Conservation (phyloP, 371 early-diverging fungal genomes). For the Choanephora cucurbitarum region DNA sequence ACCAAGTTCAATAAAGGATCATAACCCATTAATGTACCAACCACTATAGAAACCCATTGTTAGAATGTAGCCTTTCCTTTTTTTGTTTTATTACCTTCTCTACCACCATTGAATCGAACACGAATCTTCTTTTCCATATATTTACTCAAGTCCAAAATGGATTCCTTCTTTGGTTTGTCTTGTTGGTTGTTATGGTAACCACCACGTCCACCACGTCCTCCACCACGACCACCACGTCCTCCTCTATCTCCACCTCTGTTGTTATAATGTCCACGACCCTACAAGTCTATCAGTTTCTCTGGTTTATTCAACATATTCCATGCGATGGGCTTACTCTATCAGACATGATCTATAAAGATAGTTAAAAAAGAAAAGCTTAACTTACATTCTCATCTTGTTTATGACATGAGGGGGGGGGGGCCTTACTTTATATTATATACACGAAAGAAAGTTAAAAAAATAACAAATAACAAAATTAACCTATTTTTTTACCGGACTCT, state of each 20-base stretch:
- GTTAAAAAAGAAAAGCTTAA: too few relatives aligned
- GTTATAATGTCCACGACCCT: constrained; percentile 30
- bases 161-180: constrained; percentile 79
- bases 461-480: too few relatives aligned
- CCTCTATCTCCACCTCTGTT: constrained; percentile 49
- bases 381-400: too few relatives aligned
- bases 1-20: constrained; percentile 94
- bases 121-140: constrained; percentile 90
- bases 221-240: constrained; percentile 60
- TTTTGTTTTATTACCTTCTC: constrained; percentile 72
- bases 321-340: constrained; percentile 30
- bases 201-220: constrained; percentile 52
- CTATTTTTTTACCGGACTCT: too few relatives aligned
- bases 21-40: constrained; percentile 89
- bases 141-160: constrained; percentile 89
- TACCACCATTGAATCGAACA: constrained; percentile 92
- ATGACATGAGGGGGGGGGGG: too few relatives aligned
- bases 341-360: constrained; percentile 16
- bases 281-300: background rate
- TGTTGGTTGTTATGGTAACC: constrained; percentile 44
- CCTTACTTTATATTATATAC: too few relatives aligned
- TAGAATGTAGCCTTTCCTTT: background rate
- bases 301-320: background rate
- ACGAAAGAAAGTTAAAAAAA: too few relatives aligned
- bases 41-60: constrained; percentile 54